Conservation (phyloP, 2,329 filamentous ascomycete species). For the Penicillium oxalicum region DNA sequence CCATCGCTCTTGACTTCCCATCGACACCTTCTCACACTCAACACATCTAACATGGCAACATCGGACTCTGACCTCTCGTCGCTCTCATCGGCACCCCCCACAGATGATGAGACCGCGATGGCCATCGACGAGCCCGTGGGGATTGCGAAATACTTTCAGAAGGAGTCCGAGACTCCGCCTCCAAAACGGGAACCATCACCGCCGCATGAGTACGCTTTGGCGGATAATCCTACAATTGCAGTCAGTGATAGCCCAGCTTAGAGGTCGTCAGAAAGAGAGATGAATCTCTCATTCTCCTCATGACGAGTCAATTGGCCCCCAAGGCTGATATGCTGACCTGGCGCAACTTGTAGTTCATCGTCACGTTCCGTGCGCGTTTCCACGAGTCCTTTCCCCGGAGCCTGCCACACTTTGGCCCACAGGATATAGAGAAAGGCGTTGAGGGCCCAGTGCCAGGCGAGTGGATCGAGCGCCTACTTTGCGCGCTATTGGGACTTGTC, state of each 20-base stretch:
- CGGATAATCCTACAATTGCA: conserved; percentile 86
- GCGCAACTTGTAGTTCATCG: conserved; percentile 67
- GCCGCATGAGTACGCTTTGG: conserved; percentile 80
- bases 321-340: conserved; percentile 30
- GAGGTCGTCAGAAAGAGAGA: conserved; percentile 32
- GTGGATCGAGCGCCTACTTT: conserved; percentile 80
- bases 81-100: conserved; percentile 54
- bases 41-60: conserved; percentile 39
- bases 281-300: conserved; percentile 12
- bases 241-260: conserved; percentile 53
- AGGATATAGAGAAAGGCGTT: conserved; percentile 87
- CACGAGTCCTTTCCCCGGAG: conserved; percentile 83
- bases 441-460: conserved; percentile 72
- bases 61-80: conserved; percentile 54
- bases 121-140: conserved; percentile 38
- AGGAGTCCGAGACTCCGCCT: conserved; percentile 51
- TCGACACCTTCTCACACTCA: conserved; percentile 23
- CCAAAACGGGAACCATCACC: conserved; percentile 81
- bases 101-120: conserved; percentile 51
- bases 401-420: conserved; percentile 81
- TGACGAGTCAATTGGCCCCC: conserved; percentile 25
- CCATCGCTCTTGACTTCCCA: conserved; percentile 20
- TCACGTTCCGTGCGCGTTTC: conserved; percentile 96
- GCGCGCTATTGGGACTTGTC: conserved; percentile 78
- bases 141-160: conserved; percentile 46